Base-by-base conservation (phyloP, 2,329 filamentous ascomycete genomes). In the Claviceps spartinae region DNA sequence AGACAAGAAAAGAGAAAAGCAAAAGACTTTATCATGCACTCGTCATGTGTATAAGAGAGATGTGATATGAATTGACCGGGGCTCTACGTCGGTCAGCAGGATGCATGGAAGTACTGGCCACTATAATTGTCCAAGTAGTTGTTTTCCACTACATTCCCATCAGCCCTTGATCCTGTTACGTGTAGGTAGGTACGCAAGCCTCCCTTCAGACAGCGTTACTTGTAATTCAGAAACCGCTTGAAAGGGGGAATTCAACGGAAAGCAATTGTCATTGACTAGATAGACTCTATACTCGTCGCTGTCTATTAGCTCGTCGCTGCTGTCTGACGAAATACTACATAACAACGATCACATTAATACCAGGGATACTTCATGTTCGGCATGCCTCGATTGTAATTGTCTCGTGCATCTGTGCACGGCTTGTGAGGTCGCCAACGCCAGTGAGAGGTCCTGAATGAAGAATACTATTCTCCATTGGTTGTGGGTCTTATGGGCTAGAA, bases 401-500 rank as follows among this genome's bases (percentile, higher is more conserved):
- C 42, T 24, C 18, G 11, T 22, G 16, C 11, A 50, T 47, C 24
- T 24, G 37, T 42, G 42, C 45, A n/a, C 9, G 43, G 30, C 18
- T 47, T 52, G 45, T 49, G 50, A 30, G 63, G 59, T 51, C 62
- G 46, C 67, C 67, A 69, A 49, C 62, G 60, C 64, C 63, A 67
- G 40, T 59, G 55, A 44, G 62, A 60, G 49, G 60, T 58, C 49
- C 56, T 62, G 38, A 62, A 57, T 54, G 62, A 65, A 59, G 60
- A 55, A 52, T 61, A 63, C 73, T 75, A 75, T 57, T 73, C 66
- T 56, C 67, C 69, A 53, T 60, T 57, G 56, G 69, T 69, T 49
- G 60, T 61, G 16, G 72, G 65, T 44, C 58, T 55, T 48, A 77
- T 72, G 5, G 75, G 65, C 70, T 70, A 45, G 7, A 40, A 34